Evolutionary conservation across 2,329 filamentous ascomycete genomes (phyloP), one percentile per base, ranked within the genome.

Genomic region (Podosphaera xanthii): DNA sequence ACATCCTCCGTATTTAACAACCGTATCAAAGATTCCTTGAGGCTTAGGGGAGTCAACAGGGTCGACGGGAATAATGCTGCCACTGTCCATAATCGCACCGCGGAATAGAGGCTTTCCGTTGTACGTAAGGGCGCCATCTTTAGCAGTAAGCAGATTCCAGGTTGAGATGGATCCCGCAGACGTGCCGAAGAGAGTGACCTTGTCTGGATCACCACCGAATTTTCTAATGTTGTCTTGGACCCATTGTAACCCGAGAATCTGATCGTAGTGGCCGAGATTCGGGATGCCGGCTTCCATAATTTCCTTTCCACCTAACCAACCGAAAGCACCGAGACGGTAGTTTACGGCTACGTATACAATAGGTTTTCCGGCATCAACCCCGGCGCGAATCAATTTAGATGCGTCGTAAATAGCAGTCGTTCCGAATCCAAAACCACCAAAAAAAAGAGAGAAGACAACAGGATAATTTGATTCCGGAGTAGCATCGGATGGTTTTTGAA

Each of bases 311-410:
- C 80, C 77, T 67, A 89, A 67, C 71, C 88, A 89, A 0, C 86
- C 86, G 61, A 88, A 89, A 0, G 81, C 84, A 6, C 78, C 83
- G 0, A 86, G 73, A 1, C 86, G 82, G 70, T 94, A 90, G 71
- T 89, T 90, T 66, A 90, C 80, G 0, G 82, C 78, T 0, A 91
- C 86, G 59, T 83, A 86, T 54, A 94, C 71, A 62, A 91, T 81
- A 0, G 83, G 82, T 70, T 86, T 79, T 38, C 74, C 74, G 58
- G 69, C 69, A 2, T 66, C 61, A 44, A 79, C 67, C 2, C 74
- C 77, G 14, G 72, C 71, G 0, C 66, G 58, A 0, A 82, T 64
- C 9, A 80, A 70, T 49, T 70, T 70, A 3, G 72, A 69, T 3
- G 70, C 77, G 61, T 82, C 77, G 63, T 81, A 82, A 69, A 74